Base-by-base conservation (phyloP, 192 early-diverging fungal genomes). In the Umbelopsis isabellina region DNA sequence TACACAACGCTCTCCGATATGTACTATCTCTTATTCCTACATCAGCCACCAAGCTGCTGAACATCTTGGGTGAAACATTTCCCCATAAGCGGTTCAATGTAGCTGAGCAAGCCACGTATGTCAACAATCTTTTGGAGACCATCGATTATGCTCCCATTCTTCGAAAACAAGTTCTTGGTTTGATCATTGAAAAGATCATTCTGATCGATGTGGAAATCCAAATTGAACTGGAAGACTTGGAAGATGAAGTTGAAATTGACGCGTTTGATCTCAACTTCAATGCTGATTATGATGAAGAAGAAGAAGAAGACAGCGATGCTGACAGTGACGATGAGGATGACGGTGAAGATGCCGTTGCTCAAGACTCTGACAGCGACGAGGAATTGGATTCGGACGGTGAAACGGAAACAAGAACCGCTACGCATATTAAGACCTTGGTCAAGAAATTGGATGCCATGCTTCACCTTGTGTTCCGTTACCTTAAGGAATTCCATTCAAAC, bases 191-290 rank as follows among this genome's bases (percentile, higher is more conserved):
- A 47, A 82, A 88, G n/a, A 82, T 94, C 7, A 86, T 97, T 8
- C 90, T 95, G 66, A 89, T 99, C 48, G 97, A 99, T 75, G 96
- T 92, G 15, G 95, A 95, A 70, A 94, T 98, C 66, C 97, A 98
- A 72, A 86, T 91, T 2, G 95, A 94, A 61, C 68, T 97, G 35
- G 95, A 97, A 33, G 95, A 98, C 16, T 71, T 93, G 25, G 90
- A 91, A 21, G 90, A 93, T 64, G 85, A 88, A 37, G 69, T 76
- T 8, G 73, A 78, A 51, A 69, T 82, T 16, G 72, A 85, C 10
- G 72, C 81, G 4, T 75, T 72, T 44, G 67, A 80, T 25, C 52
- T 75, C 46, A 72, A 84, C 35, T 74, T 75, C n/a, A 80, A 80
- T 47, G 65, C 70, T 16, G 67, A 78, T 46, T 78, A 78, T 70